These are phyloP conservation scores for Arthroderma uncinatum DNA, from an alignment of 2,329 filamentous ascomycete genomes.

Conservation along the genomic window DNA sequence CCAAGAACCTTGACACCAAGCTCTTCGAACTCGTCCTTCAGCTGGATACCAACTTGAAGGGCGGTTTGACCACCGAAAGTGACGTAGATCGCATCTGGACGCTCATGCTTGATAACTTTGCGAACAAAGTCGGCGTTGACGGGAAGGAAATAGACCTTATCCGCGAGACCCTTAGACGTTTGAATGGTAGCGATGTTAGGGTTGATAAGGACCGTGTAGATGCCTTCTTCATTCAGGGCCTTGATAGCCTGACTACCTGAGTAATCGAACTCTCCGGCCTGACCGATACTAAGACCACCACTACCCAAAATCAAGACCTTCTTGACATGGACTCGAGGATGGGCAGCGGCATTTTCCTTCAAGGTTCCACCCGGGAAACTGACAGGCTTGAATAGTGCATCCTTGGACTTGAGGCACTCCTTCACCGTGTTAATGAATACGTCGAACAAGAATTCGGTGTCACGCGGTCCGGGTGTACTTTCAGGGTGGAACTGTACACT, in stretches of 20 bases:
- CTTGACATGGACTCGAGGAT: conserved; percentile 75
- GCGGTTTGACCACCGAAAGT: conserved; percentile 98
- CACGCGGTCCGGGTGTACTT: conserved; percentile 85
- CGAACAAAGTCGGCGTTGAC: conserved; percentile 95
- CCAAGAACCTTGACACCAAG: conserved; percentile 91
- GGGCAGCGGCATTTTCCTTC: conserved; percentile 63
- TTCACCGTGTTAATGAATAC: conserved; percentile 83
- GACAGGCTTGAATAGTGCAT: conserved; percentile 61
- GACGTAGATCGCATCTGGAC: conserved; percentile 91
- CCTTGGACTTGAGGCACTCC: conserved; percentile 55
- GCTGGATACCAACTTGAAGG: conserved; percentile 88
- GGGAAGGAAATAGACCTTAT: conserved; percentile 97
- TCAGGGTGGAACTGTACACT: conserved; percentile 99
- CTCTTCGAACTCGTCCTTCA: conserved; percentile 90
- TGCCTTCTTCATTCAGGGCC: conserved; percentile 92
- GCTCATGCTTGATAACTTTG: conserved; percentile 91
- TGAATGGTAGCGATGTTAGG: conserved; percentile 98
- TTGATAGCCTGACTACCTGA: conserved; percentile 98
- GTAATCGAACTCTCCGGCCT: conserved; percentile 98
- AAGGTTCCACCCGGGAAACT: conserved; percentile 75
- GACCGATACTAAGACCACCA: conserved; percentile 91
- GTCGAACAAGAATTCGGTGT: conserved; percentile 95
- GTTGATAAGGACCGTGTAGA: conserved; percentile 97
- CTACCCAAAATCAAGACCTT: conserved; percentile 91
- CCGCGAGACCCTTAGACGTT: conserved; percentile 91